Evolutionary conservation across 805 yeast species (phyloP), one percentile per base, ranked within the genome.

Genomic region (Isabelozyma gotoi): DNA sequence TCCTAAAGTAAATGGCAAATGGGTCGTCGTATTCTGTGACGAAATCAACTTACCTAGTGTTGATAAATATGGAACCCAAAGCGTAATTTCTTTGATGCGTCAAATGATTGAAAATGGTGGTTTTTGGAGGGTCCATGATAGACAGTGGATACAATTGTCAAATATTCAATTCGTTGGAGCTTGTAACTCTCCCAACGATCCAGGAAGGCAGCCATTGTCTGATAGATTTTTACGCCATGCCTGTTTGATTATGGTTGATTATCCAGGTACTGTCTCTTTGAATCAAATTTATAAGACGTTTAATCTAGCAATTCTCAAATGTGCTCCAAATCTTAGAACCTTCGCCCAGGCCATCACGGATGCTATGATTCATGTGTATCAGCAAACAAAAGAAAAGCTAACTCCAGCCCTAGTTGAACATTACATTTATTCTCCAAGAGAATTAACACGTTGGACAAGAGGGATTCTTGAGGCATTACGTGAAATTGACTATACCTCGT

Each of bases 141-240:
- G 73, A 38, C 72, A 73, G 19, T 92, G 97, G 96, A 80, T 91
- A 1, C 49, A 67, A 0, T 46, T 89, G 7, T 67, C 73, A 14
- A 74, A 82, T 37, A 71, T 92, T 19, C 95, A 86, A 55, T 74
- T 92, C 65, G 94, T 90, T n/a, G 97, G 95, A 7, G 97, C 98
- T 0, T 92, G 98, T 60, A 92, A 92, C 56, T 94, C 97, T 1
- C 84, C 96, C 0, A 73, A 82, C 0, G 95, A 87, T 61, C 78
- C 81, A 3, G 96, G 97, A 0, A 73, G 98, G 47, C 67, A 75
- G 8, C 59, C 57, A 2, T 56, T 92, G 17, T 68, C 81, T 1
- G 56, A 68, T 7, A 65, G 97, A 35, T 84, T 91, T 51, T 61
- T 86, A 37, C 71, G 95, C 5, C 91, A 84, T 53, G 70, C 79